Evolutionary conservation across 192 early-diverging fungal species (phyloP).

Genomic region (Podila verticillata): DNA sequence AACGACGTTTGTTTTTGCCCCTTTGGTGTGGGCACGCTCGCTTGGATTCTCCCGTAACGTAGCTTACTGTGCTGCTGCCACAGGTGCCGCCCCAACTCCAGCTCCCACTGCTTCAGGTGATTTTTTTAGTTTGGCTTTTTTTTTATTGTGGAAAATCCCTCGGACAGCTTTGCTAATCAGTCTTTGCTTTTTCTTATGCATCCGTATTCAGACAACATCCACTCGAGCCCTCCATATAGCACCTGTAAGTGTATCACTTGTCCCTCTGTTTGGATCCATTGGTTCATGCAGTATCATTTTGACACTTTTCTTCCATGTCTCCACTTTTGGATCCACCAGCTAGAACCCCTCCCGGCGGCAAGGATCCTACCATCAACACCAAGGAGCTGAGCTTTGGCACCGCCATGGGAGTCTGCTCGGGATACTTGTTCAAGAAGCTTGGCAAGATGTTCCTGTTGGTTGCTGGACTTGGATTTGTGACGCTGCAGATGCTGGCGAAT

Average conservation of each 20-base stretch:
- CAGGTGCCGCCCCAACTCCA: background rate
- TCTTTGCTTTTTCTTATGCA: too few species aligned
- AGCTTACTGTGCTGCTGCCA: background rate
- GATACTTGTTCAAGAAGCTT: slow-evolving; percentile 60
- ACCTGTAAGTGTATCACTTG: too few species aligned
- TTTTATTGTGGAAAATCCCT: too few species aligned
- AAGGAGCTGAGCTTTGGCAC: slow-evolving; percentile 59
- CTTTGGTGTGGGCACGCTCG: background rate
- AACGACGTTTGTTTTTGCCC: background rate
- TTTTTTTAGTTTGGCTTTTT: too few species aligned
- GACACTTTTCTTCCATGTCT: too few species aligned
- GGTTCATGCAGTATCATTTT: background rate
- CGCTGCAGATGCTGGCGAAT: slow-evolving; percentile 52
- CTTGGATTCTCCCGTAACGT: background rate
- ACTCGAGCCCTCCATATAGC: too few species aligned
- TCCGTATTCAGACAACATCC: too few species aligned
- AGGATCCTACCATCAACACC: slow-evolving; percentile 42
- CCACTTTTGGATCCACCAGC: background rate
- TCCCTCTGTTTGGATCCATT: background rate
- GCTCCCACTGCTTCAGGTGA: background rate
- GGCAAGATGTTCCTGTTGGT: slow-evolving; percentile 57
- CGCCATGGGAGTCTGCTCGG: slow-evolving; percentile 60
- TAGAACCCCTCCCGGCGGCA: background rate
- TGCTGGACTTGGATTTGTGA: slow-evolving; percentile 58
- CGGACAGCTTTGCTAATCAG: too few species aligned